These are phyloP conservation scores for Exophiala aquamarina DNA, from an alignment of 2,329 filamentous ascomycete species.

Conservation along the genomic window DNA sequence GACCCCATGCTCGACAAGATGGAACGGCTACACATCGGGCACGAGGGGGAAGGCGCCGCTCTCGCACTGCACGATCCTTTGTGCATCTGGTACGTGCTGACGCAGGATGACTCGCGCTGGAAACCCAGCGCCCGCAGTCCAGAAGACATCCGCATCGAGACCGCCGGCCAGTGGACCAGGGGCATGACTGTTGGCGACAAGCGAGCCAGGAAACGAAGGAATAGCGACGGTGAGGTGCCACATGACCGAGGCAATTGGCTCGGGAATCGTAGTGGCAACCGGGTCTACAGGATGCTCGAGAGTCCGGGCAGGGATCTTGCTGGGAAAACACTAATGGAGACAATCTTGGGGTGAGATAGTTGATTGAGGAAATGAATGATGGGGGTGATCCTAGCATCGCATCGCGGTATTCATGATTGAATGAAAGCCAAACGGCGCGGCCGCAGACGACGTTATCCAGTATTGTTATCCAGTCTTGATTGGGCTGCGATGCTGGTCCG, in stretches of 20 bases:
- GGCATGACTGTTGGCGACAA: slow-evolving; percentile 87
- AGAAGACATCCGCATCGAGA: slow-evolving; percentile 88
- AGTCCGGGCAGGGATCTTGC: slow-evolving; percentile 37
- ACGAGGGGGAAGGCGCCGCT: slow-evolving; percentile 49
- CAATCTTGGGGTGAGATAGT: slow-evolving; percentile 12
- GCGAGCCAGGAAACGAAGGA: slow-evolving; percentile 51
- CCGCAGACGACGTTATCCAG: no score
- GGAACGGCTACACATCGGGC: slow-evolving; percentile 58
- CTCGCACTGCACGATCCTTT: slow-evolving; percentile 75
- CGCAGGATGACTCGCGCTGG: slow-evolving; percentile 41
- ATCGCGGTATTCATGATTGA: no score
- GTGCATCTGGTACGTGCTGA: slow-evolving; percentile 76
- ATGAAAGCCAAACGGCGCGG: no score
- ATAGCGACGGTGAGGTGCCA: slow-evolving; percentile 55
- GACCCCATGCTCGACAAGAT: slow-evolving; percentile 70
- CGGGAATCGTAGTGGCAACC: slow-evolving; percentile 71
- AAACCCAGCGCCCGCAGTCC: slow-evolving; percentile 51
- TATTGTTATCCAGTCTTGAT: no score
- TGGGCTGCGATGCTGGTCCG: no score
- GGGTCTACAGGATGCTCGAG: slow-evolving; percentile 69
- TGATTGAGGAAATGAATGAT: neutral
- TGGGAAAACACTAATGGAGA: slow-evolving; percentile 12
- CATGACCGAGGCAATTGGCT: slow-evolving; percentile 79
- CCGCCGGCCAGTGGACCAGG: slow-evolving; percentile 87
- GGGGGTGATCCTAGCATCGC: neutral